Percentiles rank a stretch among this genome's conserved stretches.
These are phyloP conservation scores for Starmerella kuoi DNA, from an alignment of 805 yeast species.

Conservation along the genomic window DNA sequence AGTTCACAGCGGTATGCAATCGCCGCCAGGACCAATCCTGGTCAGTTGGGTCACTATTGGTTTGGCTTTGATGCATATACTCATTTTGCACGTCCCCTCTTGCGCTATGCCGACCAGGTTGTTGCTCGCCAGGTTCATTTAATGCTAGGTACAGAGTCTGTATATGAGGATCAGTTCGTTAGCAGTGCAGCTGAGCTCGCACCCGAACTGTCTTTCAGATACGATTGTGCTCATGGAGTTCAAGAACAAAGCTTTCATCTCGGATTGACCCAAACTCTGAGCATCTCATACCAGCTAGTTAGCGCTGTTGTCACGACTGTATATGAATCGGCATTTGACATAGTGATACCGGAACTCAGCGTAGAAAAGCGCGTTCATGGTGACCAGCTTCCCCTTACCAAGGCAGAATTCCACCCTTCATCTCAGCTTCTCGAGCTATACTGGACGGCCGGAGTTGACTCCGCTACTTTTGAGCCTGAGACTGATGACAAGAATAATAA, in stretches of 20 bases:
- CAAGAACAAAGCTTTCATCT: conserved; percentile 92
- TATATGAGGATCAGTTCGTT: conserved; percentile 2
- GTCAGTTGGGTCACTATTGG: conserved; percentile 64
- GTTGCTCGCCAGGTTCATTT: conserved; percentile 85
- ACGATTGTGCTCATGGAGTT: conserved; percentile 84
- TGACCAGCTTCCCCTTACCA: conserved; percentile 82
- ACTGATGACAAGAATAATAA: conserved; percentile 1
- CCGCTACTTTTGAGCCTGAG: conserved; percentile 74
- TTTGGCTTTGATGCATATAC: conserved; percentile 77
- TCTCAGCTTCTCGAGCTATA: conserved; percentile 61
- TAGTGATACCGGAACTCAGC: conserved; percentile 69
- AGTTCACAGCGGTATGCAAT: conserved; percentile 75
- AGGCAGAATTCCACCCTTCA: conserved; percentile 78
- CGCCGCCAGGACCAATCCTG: conserved; percentile 78
- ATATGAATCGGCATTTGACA: conserved; percentile 91
- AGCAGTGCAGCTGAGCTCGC: conserved; percentile 35
- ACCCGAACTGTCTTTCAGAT: conserved; percentile 89
- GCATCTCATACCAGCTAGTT: conserved; percentile 64
- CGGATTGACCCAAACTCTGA: conserved; percentile 35
- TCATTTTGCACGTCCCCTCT: conserved; percentile 83
- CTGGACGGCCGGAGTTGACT: conserved; percentile 88
- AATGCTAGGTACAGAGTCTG: conserved; percentile 33
- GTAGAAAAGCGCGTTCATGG: conserved; percentile 47
- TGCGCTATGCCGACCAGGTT: conserved; percentile 82
- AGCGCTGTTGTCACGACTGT: conserved; percentile 85